Conservation (phyloP, 768 basidiomycete species). For the Xerocomellus intermedius region DNA sequence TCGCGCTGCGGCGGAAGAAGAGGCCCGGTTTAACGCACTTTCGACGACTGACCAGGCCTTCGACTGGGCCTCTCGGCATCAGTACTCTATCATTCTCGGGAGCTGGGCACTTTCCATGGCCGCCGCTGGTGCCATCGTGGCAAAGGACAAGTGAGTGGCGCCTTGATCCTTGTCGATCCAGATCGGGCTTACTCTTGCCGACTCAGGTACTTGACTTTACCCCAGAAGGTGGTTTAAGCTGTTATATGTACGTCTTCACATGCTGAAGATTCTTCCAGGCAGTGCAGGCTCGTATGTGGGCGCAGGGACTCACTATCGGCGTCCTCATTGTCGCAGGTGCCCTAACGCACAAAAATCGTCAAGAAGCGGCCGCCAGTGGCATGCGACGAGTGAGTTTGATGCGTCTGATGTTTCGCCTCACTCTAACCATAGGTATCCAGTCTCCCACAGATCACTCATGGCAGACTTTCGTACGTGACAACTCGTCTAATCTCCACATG, state of each 20-base stretch:
- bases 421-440: slow-evolving; percentile 6
- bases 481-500: not conserved
- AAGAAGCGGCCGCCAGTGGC: slow-evolving; percentile 33
- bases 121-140: slow-evolving; percentile 63
- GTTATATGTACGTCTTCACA: no score
- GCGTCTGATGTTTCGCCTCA: no score
- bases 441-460: slow-evolving; percentile 28
- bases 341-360: slow-evolving; percentile 51
- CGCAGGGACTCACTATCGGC: slow-evolving; percentile 77
- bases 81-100: slow-evolving; percentile 72
- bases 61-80: slow-evolving; percentile 65
- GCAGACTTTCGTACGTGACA: slow-evolving; percentile 25
- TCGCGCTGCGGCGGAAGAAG: slow-evolving; percentile 32
- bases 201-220: slow-evolving; percentile 25
- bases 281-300: slow-evolving; percentile 89
- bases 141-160: slow-evolving; percentile 55
- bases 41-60: slow-evolving; percentile 48
- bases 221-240: slow-evolving; percentile 24
- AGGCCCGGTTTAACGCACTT: slow-evolving; percentile 51
- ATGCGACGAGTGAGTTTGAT: slow-evolving; percentile 22
- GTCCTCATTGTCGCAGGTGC: slow-evolving; percentile 70
- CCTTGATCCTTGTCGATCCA: no score
- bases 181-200: not conserved
- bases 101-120: slow-evolving; percentile 72
- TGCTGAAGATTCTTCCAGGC: slow-evolving; percentile 45